Evolutionary conservation across 169 alveolate species (phyloP), one percentile per base, ranked within the genome.

Genomic region (Plasmodium inui): DNA sequence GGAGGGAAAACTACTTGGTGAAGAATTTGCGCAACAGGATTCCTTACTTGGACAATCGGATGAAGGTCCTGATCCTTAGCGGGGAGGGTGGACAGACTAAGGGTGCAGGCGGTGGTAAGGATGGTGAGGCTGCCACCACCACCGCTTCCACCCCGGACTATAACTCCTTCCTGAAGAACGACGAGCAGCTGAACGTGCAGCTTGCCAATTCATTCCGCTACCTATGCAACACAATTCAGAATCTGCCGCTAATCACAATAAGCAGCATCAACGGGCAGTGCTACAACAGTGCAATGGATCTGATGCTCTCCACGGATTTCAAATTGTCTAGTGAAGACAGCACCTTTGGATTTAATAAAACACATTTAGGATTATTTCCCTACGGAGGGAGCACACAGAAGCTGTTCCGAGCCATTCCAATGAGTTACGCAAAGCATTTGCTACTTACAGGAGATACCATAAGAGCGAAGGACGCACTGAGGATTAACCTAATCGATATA

Each of bases 381-480:
- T 88, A 88, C 81, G 94, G 94, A 8, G 94, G 94, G 19, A 30
- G 90, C 10, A 30, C 46, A 1, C 94, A 88, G 78, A 88, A 88
- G 44, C 26, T 88, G 22, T 57, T 88, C 57, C 34, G 94, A 30
- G 26, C 79, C 82, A 88, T 88, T 39, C 86, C 86, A 10, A 8
- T 88, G 39, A 88, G 70, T 46, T 79, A 88, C 55, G 44, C 94
- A 34, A 88, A 88, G 81, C 70, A 88, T 79, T 55, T 88, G 53
- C 81, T 88, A 78, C 71, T 88, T 39, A 88, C 94, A 8, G 71
- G 76, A 78, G 70, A 76, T 5, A 78, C 44, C 17, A 88, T 88
- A 8, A 67, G 71, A n/a, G 84, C 94, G 5, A 17, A 50, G 17
- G 89, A 79, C 26, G 94, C 94, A 5, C 44, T 88, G 70, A 61